Evolutionary conservation across 2,329 filamentous ascomycete species (phyloP).

Genomic region (Aureobasidium sp.): DNA sequence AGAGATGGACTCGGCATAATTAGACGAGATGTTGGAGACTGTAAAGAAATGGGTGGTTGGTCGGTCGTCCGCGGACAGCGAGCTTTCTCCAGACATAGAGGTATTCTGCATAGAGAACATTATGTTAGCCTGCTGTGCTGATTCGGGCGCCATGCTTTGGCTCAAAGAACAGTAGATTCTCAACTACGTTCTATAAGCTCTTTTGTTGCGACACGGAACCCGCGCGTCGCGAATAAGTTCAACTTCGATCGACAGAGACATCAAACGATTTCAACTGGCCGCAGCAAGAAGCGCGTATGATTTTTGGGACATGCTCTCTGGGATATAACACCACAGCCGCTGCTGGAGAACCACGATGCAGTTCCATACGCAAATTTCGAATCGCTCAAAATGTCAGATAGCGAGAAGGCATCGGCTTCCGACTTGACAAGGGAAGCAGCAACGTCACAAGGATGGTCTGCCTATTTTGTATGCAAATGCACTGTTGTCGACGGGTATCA

Average conservation of each 20-base stretch:
- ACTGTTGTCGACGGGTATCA: neutral
- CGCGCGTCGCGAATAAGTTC: neutral
- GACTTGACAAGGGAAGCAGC: neutral
- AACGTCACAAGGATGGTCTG: neutral
- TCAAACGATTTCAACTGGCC: neutral
- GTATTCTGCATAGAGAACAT: neutral
- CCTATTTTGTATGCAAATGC: neutral
- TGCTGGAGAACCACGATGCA: neutral
- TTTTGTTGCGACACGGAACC: neutral
- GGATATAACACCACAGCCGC: neutral
- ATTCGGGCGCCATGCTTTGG: neutral
- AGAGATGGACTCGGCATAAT: neutral
- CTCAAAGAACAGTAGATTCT: neutral
- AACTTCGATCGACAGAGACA: neutral
- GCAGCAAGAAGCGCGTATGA: neutral
- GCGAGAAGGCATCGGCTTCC: neutral
- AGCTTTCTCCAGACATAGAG: neutral
- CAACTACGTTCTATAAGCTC: neutral
- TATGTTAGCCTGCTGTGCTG: neutral
- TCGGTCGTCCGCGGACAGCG: conserved; percentile 2
- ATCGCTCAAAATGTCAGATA: neutral
- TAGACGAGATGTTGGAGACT: neutral
- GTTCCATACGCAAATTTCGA: neutral
- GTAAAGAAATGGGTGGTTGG: neutral
- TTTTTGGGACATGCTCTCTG: neutral